Evolutionary conservation across 306 rosid species (phyloP), one percentile per base, ranked within the genome.

Genomic region (Trichosanthes truncata): DNA sequence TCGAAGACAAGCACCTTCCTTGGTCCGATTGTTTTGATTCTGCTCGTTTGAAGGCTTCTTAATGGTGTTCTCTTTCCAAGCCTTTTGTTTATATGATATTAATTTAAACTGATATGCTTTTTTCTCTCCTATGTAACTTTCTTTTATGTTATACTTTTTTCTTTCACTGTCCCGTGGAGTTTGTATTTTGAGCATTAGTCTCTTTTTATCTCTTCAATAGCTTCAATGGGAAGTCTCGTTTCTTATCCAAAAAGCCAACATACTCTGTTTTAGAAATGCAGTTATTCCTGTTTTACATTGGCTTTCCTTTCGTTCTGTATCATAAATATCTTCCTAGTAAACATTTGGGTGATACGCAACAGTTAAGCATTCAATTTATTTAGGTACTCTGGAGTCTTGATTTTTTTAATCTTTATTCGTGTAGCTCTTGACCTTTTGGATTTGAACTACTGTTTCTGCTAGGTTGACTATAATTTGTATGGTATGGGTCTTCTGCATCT

Each of bases 401-500:
- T 76, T 35, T 15, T 51, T 51, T 74, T 49, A 48, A 18, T 43
- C 52, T 29, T 48, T 18, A 33, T 31, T 72, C 4, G 40, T 41
- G 48, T 31, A 20, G 41, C 60, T 29, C 43, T 46, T 26, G 25
- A 73, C 60, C 23, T 69, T 81, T 49, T 26, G 31, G 76, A 79
- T 59, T 45, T 57, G 53, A 51, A 40, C 36, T 73, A 61, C 72
- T 66, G 14, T 25, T 46, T 69, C 51, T 79, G 63, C 31, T 77
- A 87, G 89, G 67, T 87, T 43, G 89, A 87, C 82, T 80, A 84
- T 81, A 87, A 84, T 74, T 88, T 93, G 87, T 88, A 89, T 74
- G 98, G 98, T 85, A 94, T 94, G 98, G 91, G 97, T 67, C 93
- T 85, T 81, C 78, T 94, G 80, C 97, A 94, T 83, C 80, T 90